These are phyloP conservation scores for Sclerotinia subarctica DNA, from an alignment of 2,329 filamentous ascomycete genomes.

Conservation along the genomic window DNA sequence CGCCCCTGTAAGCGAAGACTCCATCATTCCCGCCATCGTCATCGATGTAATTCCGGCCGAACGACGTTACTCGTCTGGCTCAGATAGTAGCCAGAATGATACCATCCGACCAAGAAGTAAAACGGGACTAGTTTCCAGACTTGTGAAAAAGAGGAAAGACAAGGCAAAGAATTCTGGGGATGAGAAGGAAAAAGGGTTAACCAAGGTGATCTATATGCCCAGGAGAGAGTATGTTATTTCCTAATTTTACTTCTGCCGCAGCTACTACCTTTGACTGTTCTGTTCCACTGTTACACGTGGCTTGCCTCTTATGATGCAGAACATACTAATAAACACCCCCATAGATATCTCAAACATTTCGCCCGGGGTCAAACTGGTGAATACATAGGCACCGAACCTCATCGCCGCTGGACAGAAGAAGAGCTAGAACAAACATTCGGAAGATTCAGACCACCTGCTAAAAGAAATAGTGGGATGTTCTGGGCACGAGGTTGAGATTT, in stretches of 20 bases:
- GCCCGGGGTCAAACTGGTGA: slow-evolving; percentile 33
- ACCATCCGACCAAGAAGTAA: neutral
- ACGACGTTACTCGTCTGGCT: neutral
- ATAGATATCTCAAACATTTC: slow-evolving; percentile 33
- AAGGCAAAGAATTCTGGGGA: slow-evolving; percentile 20
- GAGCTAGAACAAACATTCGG: slow-evolving; percentile 35
- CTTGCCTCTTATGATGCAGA: neutral
- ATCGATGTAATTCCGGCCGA: slow-evolving; percentile 24
- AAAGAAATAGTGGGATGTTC: slow-evolving; percentile 14
- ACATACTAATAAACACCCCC: neutral
- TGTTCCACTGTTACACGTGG: neutral
- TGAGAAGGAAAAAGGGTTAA: slow-evolving; percentile 21
- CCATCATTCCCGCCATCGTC: slow-evolving; percentile 37
- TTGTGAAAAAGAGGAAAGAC: slow-evolving; percentile 21
- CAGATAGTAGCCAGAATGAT: neutral
- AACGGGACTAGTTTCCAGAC: slow-evolving; percentile 2
- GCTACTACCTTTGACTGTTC: neutral
- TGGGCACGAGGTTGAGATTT: slow-evolving; percentile 14
- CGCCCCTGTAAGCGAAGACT: slow-evolving; percentile 34
- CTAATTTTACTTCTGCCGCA: neutral
- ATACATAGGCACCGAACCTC: slow-evolving; percentile 36
- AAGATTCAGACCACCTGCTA: slow-evolving; percentile 30
- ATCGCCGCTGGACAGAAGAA: slow-evolving; percentile 35
- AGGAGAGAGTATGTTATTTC: slow-evolving; percentile 26
- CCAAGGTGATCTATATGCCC: slow-evolving; percentile 38